These are phyloP conservation scores for Podospora bellae-mahoneyi DNA, from an alignment of 495 filamentous ascomycete genomes.

Conservation along the genomic window DNA sequence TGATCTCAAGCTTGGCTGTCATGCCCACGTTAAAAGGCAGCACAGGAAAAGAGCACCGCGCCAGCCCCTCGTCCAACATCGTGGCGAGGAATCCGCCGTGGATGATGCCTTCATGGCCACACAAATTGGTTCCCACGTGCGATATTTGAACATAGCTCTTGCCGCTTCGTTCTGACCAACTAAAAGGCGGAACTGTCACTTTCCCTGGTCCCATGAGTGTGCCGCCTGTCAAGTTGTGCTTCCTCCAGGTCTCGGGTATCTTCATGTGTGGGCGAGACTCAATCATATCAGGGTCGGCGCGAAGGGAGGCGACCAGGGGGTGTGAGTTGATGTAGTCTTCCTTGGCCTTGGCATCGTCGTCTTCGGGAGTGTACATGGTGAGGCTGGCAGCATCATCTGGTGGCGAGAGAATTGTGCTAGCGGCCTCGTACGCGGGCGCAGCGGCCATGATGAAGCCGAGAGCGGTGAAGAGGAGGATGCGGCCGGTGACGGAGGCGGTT, in stretches of 20 bases:
- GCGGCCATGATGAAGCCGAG: conserved; percentile 55
- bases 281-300: conserved; percentile 60
- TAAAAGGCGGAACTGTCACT: conserved; percentile 78
- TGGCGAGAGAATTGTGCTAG: conserved; percentile 46
- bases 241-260: conserved; percentile 63
- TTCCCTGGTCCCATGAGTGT: conserved; percentile 70
- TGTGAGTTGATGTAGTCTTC: conserved; percentile 72
- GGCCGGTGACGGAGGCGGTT: conserved; percentile 28
- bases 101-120: conserved; percentile 86
- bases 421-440: conserved; percentile 44
- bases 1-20: conserved; percentile 87
- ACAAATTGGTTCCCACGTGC: conserved; percentile 78
- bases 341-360: conserved; percentile 58
- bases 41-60: conserved; percentile 84
- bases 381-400: conserved; percentile 73
- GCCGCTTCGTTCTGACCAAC: conserved; percentile 68
- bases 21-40: conserved; percentile 85
- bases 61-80: conserved; percentile 86
- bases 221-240: conserved; percentile 77
- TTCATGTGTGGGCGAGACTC: conserved; percentile 86
- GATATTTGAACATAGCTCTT: conserved; percentile 69
- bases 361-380: conserved; percentile 59
- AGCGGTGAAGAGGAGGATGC: conserved; percentile 45
- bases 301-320: conserved; percentile 64
- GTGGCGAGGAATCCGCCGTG: conserved; percentile 92